A percentile compares a stretch with the other conserved stretches of the same genome.
Conservation (phyloP, 805 yeast species). For the Yamadazyma olivae region DNA sequence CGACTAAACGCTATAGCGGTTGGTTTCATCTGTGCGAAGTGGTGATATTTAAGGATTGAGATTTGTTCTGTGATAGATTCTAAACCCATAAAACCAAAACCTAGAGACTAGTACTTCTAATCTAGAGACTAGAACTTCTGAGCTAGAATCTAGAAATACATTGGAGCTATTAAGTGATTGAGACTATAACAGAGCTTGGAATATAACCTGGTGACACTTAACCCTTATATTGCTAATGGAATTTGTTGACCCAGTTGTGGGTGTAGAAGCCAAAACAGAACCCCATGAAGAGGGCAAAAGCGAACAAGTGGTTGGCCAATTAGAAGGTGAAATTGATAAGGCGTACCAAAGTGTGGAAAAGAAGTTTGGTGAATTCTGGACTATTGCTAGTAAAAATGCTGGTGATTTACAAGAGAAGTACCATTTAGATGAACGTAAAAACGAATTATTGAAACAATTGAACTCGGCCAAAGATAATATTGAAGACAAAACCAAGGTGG, state of each 20-base stretch:
- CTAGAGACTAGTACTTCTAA: too few species aligned
- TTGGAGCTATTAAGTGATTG: too few species aligned
- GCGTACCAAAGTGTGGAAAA: slow-evolving; percentile 46
- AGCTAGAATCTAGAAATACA: too few species aligned
- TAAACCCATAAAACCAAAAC: too few species aligned
- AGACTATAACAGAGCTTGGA: too few species aligned
- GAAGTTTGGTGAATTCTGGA: slow-evolving; percentile 32
- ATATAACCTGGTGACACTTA: too few species aligned
- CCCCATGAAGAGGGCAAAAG: slow-evolving; percentile 33
- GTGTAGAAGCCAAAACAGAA: slow-evolving; percentile 12
- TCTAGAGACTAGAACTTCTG: too few species aligned
- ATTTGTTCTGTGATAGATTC: too few species aligned
- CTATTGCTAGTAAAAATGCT: slow-evolving; percentile 29
- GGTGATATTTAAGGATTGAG: too few species aligned
- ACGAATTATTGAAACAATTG: slow-evolving; percentile 27
- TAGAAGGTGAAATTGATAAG: slow-evolving; percentile 53
- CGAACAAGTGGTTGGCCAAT: slow-evolving; percentile 47
- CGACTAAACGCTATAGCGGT: too few species aligned
- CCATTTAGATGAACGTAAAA: slow-evolving; percentile 25
- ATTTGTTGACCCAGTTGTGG: slow-evolving; percentile 27
- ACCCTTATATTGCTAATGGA: slow-evolving; percentile 27
- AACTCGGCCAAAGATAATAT: slow-evolving; percentile 23
- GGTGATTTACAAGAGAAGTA: slow-evolving; percentile 26
- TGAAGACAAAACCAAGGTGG: slow-evolving; percentile 17
- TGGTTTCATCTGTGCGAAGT: too few species aligned